A percentile compares a stretch with the other conserved stretches of the same genome.
Evolutionary conservation across 2,329 filamentous ascomycete genomes (phyloP).

Genomic region (Sarocladium brachiariae): DNA sequence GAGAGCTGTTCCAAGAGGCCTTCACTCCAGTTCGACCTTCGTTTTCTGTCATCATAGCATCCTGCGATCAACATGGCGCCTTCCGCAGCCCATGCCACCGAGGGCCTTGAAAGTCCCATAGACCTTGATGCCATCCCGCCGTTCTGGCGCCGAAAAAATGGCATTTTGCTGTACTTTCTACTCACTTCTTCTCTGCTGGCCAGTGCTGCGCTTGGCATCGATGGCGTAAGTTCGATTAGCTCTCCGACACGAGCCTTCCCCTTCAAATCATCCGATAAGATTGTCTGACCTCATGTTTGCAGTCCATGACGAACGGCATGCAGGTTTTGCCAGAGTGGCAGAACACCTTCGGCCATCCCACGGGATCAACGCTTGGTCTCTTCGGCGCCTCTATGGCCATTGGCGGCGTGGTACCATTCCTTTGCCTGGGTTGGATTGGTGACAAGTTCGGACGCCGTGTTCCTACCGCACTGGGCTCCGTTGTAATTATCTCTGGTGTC

Average conservation of each 20-base stretch:
- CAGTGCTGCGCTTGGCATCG: constrained; percentile 34
- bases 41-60: neutral
- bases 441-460: constrained; percentile 27
- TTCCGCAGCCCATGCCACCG: constrained; percentile 22
- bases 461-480: constrained; percentile 28
- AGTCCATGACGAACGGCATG: constrained; percentile 35
- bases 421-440: constrained; percentile 29
- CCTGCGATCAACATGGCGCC: constrained; percentile 23
- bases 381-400: constrained; percentile 32
- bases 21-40: neutral
- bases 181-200: constrained; percentile 35
- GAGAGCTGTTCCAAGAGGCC: neutral
- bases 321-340: constrained; percentile 31
- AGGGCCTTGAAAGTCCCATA: constrained; percentile 24
- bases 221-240: constrained; percentile 34
- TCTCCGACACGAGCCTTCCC: neutral
- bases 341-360: constrained; percentile 29
- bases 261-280: neutral
- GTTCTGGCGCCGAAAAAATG: constrained; percentile 33
- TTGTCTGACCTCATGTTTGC: neutral
- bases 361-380: constrained; percentile 30
- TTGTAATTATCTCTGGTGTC: constrained; percentile 32
- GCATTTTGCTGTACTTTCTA: constrained; percentile 34
- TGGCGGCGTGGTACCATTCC: constrained; percentile 31
- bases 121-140: constrained; percentile 24